Evolutionary conservation across 176 grass and related monocot species (phyloP).

Genomic region (Zoysia pacifica): DNA sequence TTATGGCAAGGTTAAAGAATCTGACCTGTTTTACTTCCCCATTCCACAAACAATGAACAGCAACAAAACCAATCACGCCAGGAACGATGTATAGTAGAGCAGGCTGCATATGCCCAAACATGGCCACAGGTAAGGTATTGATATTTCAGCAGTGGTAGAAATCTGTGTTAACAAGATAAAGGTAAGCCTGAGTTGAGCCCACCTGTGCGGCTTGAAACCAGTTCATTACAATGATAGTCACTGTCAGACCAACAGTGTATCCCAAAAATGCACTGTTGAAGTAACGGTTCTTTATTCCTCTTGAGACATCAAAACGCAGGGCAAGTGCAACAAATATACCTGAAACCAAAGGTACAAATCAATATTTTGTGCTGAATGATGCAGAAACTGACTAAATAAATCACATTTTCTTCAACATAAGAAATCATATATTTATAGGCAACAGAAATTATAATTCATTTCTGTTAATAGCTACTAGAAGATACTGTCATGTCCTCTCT

Average conservation of each 20-base stretch:
- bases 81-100: constrained; percentile 68
- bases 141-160: neutral
- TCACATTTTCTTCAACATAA: neutral
- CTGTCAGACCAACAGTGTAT: neutral
- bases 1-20: neutral
- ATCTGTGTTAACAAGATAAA: no score
- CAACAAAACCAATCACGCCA: constrained; percentile 76
- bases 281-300: neutral
- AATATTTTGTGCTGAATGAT: constrained; percentile 18
- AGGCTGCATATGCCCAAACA: constrained; percentile 38
- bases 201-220: constrained; percentile 7
- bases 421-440: neutral
- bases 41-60: constrained; percentile 62
- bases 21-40: constrained; percentile 66
- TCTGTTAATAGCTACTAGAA: no score
- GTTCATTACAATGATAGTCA: neutral
- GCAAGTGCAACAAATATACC: constrained; percentile 21
- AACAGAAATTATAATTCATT: no score
- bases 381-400: neutral
- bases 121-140: neutral
- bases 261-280: neutral
- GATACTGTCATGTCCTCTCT: neutral
- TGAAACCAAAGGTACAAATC: constrained; percentile 2
- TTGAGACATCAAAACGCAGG: neutral
- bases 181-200: neutral